Conservation (phyloP, 176 grass and related monocot genomes). For the Musa troglodytarum region DNA sequence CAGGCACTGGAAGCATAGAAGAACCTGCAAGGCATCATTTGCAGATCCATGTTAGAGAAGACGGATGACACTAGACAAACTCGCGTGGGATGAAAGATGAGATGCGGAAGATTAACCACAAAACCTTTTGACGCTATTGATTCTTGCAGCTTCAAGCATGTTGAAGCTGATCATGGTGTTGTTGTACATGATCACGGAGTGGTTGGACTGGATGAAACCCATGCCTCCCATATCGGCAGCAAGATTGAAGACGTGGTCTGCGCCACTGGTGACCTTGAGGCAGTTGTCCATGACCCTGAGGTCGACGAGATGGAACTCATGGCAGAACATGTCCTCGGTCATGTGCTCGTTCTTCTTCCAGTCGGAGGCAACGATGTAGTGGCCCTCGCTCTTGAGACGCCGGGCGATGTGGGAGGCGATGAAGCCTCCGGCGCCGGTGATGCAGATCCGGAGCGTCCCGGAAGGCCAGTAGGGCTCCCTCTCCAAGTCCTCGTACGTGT, state of each 20-base stretch:
- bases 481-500: constrained; percentile 10
- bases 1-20: constrained; percentile 15
- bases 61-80: too few species aligned
- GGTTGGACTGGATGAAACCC: constrained; percentile 17
- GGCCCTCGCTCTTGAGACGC: constrained; percentile 4
- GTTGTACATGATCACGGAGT: constrained; percentile 13
- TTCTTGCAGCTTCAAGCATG: constrained; percentile 14
- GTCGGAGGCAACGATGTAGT: constrained; percentile 7
- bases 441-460: not conserved
- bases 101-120: too few species aligned
- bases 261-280: constrained; percentile 3
- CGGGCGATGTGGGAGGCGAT: constrained; percentile 8
- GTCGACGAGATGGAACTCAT: constrained; percentile 7
- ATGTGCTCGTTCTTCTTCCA: constrained; percentile 20
- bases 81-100: too few species aligned
- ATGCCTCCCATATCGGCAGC: constrained; percentile 17
- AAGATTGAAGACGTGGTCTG: constrained; percentile 10
- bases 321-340: constrained; percentile 12
- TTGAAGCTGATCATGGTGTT: constrained; percentile 18
- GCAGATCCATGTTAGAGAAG: not conserved
- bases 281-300: constrained; percentile 15
- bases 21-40: constrained; percentile 1
- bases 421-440: constrained; percentile 8
- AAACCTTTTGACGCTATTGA: constrained; percentile 14
- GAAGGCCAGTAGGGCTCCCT: constrained; percentile 3